Evolutionary conservation across 306 rosid species (phyloP).

Genomic region (Boehmeria nivea): DNA sequence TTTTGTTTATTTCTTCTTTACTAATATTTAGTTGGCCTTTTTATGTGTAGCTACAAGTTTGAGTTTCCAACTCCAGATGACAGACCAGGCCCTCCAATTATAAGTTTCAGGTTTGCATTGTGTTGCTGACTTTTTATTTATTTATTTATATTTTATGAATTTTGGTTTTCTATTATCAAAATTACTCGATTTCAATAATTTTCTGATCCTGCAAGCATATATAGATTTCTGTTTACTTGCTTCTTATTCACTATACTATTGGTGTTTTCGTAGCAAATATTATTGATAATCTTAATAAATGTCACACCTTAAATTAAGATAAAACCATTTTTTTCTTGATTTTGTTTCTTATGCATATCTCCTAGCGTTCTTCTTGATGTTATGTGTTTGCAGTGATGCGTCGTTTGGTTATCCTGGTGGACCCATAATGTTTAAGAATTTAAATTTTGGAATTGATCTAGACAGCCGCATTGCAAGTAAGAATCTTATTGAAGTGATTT

Average conservation of each 20-base stretch:
- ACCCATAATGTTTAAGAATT: slow-evolving; percentile 73
- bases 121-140: not conserved
- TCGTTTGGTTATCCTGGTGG: slow-evolving; percentile 99
- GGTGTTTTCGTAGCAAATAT: no score
- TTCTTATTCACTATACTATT: not conserved
- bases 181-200: not conserved
- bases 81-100: slow-evolving; percentile 98
- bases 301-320: not conserved
- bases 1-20: slow-evolving; percentile 13
- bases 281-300: no score
- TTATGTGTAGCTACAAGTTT: slow-evolving; percentile 80
- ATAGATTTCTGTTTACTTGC: not conserved
- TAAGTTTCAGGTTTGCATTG: slow-evolving; percentile 83
- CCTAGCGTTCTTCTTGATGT: slow-evolving; percentile 13
- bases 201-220: not conserved
- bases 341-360: not conserved
- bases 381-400: slow-evolving; percentile 70
- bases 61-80: slow-evolving; percentile 99
- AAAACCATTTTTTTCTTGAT: not conserved
- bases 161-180: not conserved
- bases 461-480: slow-evolving; percentile 99
- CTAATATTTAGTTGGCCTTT: slow-evolving; percentile 18
- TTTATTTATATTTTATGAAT: not conserved
- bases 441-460: slow-evolving; percentile 96
- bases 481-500: slow-evolving; percentile 20